Evolutionary conservation across 768 basidiomycete species (phyloP).

Genomic region (Tricholoma sp.): DNA sequence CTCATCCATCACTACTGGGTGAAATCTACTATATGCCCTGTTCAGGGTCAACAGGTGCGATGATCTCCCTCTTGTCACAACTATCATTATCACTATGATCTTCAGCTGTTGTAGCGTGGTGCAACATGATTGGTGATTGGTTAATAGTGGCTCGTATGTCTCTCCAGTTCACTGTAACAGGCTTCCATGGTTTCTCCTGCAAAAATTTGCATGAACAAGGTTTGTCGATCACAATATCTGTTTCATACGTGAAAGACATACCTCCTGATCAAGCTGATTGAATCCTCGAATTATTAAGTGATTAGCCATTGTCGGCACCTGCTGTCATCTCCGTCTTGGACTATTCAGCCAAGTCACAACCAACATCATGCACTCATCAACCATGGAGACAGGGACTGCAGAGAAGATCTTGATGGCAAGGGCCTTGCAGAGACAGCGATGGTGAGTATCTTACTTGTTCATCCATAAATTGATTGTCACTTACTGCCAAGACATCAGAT

Average conservation of each 20-base stretch:
- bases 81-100: too few species aligned
- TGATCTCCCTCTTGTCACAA: too few species aligned
- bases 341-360: slow-evolving; percentile 16
- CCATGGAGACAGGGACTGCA: slow-evolving; percentile 14
- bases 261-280: neutral
- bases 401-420: neutral
- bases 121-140: too few species aligned
- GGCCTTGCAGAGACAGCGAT: neutral
- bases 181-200: too few species aligned
- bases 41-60: too few species aligned
- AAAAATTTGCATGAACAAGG: too few species aligned
- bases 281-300: neutral
- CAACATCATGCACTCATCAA: slow-evolving; percentile 16
- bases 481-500: neutral
- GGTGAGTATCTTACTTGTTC: neutral
- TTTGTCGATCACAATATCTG: neutral
- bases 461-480: neutral
- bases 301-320: slow-evolving; percentile 5
- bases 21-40: too few species aligned
- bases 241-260: neutral
- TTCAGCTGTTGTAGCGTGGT: too few species aligned
- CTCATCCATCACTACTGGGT: too few species aligned
- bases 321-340: slow-evolving; percentile 9
- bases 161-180: too few species aligned
- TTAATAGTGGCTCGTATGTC: too few species aligned